These are phyloP conservation scores for Sclerotinia minor DNA, from an alignment of 2,329 filamentous ascomycete genomes.

Conservation along the genomic window DNA sequence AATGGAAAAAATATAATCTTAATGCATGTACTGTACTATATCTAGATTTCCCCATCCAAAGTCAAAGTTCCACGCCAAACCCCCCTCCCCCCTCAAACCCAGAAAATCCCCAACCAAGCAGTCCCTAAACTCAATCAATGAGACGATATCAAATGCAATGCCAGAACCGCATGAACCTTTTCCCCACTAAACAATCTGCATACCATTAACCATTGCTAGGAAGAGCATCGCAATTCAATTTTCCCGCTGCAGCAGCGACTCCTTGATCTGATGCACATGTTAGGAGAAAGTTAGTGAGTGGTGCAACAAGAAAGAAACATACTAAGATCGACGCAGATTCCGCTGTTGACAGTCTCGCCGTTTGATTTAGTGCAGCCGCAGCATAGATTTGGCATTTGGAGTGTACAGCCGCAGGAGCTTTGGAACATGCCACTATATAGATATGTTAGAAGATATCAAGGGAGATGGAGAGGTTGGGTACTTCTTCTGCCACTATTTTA, in stretches of 20 bases:
- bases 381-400: constrained; percentile 12
- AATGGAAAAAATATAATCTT: neutral
- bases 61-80: neutral
- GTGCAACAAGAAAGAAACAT: neutral
- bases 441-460: neutral
- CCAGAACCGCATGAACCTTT: neutral
- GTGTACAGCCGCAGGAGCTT: constrained; percentile 15
- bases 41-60: neutral
- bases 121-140: neutral
- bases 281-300: neutral
- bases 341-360: neutral
- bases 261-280: neutral
- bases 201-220: neutral
- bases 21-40: neutral
- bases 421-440: constrained; percentile 21
- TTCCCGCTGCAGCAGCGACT: constrained; percentile 3
- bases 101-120: neutral
- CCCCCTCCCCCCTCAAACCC: no score
- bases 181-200: neutral
- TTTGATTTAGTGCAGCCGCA: constrained; percentile 9
- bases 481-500: constrained; percentile 15
- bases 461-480: neutral
- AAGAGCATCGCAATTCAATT: constrained; percentile 17
- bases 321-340: constrained; percentile 17
- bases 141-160: neutral